Percentiles rank a stretch among this genome's conserved stretches.
phyloP scores from a whole-genome alignment of 805 yeast species.

The Starmerella bombicola region DNA sequence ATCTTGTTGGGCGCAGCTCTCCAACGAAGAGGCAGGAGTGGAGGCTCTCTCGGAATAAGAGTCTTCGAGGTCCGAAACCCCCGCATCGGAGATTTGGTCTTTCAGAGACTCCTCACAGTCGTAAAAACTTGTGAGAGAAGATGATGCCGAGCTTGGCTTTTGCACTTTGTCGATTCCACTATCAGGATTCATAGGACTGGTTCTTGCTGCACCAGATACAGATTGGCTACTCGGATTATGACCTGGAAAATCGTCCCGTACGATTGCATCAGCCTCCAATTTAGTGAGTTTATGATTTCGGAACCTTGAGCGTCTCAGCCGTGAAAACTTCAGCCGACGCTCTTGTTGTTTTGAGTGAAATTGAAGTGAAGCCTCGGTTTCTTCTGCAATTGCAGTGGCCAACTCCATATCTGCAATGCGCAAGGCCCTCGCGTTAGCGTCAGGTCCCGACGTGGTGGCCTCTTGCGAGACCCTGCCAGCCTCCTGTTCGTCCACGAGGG shows the following conservation, averaged over 20 bases:
- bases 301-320: conserved; percentile 3
- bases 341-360: not conserved
- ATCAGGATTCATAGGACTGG: no score
- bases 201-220: no score
- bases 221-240: no score
- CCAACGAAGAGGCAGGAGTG: no score
- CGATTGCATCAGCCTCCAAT: not conserved
- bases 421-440: not conserved
- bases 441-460: not conserved
- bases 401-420: conserved; percentile 4
- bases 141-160: not conserved
- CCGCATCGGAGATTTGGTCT: no score
- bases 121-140: not conserved
- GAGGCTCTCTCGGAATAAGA: no score
- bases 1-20: no score
- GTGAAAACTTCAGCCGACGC: not conserved
- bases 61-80: no score
- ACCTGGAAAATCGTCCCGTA: no score
- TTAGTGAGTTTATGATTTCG: not conserved
- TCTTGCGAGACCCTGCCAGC: no score
- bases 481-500: no score
- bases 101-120: not conserved
- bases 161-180: no score
- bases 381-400: conserved; percentile 6
- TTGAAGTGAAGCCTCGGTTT: not conserved